Evolutionary conservation across 805 yeast genomes (phyloP).

Genomic region (Tetrapisispora arboricola): DNA sequence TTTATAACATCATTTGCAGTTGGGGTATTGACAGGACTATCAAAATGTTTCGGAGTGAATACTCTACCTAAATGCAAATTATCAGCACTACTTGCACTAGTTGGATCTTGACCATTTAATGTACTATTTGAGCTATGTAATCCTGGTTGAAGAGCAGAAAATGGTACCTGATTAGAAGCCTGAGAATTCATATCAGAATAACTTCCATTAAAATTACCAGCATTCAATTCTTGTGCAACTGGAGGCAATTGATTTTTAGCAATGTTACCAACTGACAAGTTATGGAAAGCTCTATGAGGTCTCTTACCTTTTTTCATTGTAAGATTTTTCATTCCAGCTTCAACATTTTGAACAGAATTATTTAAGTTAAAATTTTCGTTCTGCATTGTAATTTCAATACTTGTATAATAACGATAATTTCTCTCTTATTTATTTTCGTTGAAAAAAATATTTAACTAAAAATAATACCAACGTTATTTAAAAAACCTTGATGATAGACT

Average conservation of each 20-base stretch:
- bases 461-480: too few species aligned
- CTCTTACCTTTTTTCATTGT: conserved; percentile 17
- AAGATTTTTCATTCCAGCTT: conserved; percentile 7
- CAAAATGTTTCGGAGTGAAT: conserved; percentile 11
- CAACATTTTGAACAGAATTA: conserved; percentile 4
- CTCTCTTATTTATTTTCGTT: too few species aligned
- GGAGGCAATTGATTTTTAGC: conserved; percentile 1
- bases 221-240: background rate
- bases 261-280: conserved; percentile 7
- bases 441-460: too few species aligned
- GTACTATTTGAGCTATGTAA: background rate
- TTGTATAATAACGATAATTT: background rate
- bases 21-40: conserved; percentile 5
- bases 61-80: conserved; percentile 1
- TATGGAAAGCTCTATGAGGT: conserved; percentile 26
- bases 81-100: background rate
- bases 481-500: too few species aligned
- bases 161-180: background rate
- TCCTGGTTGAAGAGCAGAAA: background rate
- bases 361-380: background rate
- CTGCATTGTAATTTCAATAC: background rate
- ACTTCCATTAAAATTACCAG: background rate
- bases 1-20: conserved; percentile 1
- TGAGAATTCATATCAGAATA: background rate
- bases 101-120: background rate